Evolutionary conservation across 2,329 filamentous ascomycete genomes (phyloP).

Genomic region (Phyllosticta citrichinensis): DNA sequence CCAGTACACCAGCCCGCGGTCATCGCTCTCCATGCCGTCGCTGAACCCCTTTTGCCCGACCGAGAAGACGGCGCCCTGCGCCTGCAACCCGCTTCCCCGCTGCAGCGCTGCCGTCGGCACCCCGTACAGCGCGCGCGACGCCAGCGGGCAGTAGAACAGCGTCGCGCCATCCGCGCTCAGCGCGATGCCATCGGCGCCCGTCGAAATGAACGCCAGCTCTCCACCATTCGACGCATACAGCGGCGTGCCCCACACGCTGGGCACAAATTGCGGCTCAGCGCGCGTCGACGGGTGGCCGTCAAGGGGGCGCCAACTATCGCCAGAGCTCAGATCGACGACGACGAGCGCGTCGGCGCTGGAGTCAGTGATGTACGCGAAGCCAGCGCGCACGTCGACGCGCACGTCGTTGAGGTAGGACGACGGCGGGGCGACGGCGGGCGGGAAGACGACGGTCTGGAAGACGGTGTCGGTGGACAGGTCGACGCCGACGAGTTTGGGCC

Average conservation of each 20-base stretch:
- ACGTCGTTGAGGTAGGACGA: conserved; percentile 46
- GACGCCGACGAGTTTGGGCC: conserved; percentile 42
- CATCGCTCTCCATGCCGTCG: conserved; percentile 44
- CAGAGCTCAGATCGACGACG: conserved; percentile 40
- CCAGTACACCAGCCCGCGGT: conserved; percentile 39
- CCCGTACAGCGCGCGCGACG: conserved; percentile 35
- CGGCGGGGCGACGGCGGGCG: conserved; percentile 34
- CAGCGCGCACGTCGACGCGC: conserved; percentile 41
- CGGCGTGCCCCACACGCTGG: conserved; percentile 39
- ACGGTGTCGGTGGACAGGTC: conserved; percentile 36
- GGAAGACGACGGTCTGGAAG: conserved; percentile 43
- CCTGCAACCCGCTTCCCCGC: conserved; percentile 30
- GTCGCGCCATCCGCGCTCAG: conserved; percentile 39
- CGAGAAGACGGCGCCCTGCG: conserved; percentile 33
- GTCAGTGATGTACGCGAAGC: conserved; percentile 45
- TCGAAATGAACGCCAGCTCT: conserved; percentile 29
- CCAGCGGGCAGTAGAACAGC: conserved; percentile 38
- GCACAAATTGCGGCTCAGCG: conserved; percentile 36
- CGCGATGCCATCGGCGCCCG: conserved; percentile 43
- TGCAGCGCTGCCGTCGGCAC: conserved; percentile 36
- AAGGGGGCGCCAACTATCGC: conserved; percentile 41
- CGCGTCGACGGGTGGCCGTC: conserved; percentile 33
- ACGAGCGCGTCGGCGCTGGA: conserved; percentile 42
- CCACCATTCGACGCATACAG: conserved; percentile 32
- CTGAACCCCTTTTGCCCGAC: conserved; percentile 40